Evolutionary conservation across 2,329 filamentous ascomycete species (phyloP).

Genomic region (Decorospora gaudefroyi): DNA sequence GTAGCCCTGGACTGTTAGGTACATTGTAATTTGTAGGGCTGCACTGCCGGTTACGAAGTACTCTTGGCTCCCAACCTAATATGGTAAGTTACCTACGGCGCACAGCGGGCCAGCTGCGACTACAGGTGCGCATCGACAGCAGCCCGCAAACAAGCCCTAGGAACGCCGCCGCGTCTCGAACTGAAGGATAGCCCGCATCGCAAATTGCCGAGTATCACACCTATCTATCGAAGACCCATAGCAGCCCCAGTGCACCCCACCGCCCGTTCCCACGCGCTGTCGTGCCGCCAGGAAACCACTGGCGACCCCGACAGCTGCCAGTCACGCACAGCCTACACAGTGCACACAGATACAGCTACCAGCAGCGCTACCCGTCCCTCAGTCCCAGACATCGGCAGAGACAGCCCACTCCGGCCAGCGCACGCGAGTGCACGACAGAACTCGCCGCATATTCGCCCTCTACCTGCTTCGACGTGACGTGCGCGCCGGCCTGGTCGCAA

Average conservation of each 20-base stretch:
- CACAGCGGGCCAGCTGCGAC: no score
- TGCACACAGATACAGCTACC: no score
- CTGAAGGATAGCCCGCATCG: conserved; percentile 2
- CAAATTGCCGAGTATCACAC: background rate
- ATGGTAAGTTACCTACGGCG: no score
- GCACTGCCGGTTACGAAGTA: conserved; percentile 2
- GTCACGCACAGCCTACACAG: conserved; percentile 17
- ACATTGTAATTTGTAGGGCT: conserved; percentile 6
- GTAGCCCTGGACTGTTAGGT: conserved; percentile 5
- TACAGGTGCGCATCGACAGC: conserved; percentile 1
- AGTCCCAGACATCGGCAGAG: conserved; percentile 5
- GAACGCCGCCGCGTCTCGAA: no score
- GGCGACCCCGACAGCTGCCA: conserved; percentile 19
- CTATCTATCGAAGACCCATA: background rate
- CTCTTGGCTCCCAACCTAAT: conserved; percentile 11
- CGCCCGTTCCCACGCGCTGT: conserved; percentile 24
- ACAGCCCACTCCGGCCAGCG: conserved; percentile 15
- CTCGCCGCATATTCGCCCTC: conserved; percentile 14
- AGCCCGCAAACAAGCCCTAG: conserved; percentile 3
- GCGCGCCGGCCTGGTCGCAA: conserved; percentile 16
- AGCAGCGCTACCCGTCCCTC: conserved; percentile 13
- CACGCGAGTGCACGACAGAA: conserved; percentile 19
- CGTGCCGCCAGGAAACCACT: conserved; percentile 17
- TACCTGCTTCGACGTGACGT: background rate
- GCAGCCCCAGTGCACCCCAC: conserved; percentile 10